Percentiles rank a stretch among this genome's conserved stretches.
These are phyloP conservation scores for Plasmodium vinckei DNA, from an alignment of 169 alveolate species.

Conservation along the genomic window DNA sequence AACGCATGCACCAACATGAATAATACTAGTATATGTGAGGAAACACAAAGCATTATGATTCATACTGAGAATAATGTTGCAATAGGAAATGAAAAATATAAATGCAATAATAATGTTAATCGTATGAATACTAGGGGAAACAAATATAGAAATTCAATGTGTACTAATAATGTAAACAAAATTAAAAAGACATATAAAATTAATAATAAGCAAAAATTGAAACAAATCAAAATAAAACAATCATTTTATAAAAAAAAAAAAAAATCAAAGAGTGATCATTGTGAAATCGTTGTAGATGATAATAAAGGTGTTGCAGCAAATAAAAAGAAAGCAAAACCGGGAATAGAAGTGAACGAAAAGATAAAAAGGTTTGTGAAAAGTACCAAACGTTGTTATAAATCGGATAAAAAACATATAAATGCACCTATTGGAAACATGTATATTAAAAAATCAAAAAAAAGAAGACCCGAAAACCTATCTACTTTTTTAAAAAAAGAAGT, in stretches of 20 bases:
- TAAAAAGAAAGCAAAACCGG: background rate
- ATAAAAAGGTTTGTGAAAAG: constrained; percentile 3
- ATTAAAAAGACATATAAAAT: constrained; percentile 11
- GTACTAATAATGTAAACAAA: background rate
- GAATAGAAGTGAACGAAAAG: no score
- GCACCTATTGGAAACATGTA: background rate
- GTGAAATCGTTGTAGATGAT: no score
- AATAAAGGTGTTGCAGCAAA: background rate
- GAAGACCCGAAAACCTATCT: constrained; percentile 13
- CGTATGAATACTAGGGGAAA: no score
- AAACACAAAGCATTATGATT: no score
- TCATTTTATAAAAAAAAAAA: constrained; percentile 7
- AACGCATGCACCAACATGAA: no score
- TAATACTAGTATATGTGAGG: no score
- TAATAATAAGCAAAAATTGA: constrained; percentile 1
- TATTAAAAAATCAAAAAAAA: constrained; percentile 5
- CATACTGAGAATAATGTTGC: no score
- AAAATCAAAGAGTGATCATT: no score
- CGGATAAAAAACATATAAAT: background rate
- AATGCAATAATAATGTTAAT: no score
- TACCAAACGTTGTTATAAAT: constrained; percentile 7
- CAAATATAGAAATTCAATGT: no score
- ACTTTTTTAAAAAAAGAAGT: constrained; percentile 24
- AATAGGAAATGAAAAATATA: no score
- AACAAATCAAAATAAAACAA: background rate